A percentile compares a stretch with the other conserved stretches of the same genome.
phyloP scores from a whole-genome alignment of 2,329 filamentous ascomycete species.

The Venturiaceae sp. region DNA sequence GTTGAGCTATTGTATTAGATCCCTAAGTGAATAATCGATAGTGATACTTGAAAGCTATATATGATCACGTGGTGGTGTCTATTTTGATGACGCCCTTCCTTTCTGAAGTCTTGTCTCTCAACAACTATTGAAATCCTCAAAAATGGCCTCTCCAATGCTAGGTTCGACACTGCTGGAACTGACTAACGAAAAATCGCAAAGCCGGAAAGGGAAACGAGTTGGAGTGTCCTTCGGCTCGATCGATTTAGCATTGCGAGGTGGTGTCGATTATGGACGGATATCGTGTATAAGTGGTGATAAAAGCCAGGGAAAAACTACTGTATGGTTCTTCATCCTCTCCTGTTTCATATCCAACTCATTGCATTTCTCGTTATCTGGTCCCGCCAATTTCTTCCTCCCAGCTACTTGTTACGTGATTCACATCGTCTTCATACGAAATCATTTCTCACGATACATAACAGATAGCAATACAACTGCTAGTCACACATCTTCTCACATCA shows the following conservation, averaged over 20 bases:
- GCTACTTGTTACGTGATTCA: neutral
- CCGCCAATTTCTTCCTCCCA: no score
- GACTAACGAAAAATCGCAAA: neutral
- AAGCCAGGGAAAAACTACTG: constrained; percentile 16
- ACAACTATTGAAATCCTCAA: neutral
- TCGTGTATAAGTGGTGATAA: constrained; percentile 25
- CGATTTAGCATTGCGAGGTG: constrained; percentile 21
- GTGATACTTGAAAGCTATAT: no score
- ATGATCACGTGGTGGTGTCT: no score
- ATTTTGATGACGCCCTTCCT: no score
- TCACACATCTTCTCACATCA: constrained; percentile 25
- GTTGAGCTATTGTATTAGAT: no score
- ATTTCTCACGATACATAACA: constrained; percentile 8
- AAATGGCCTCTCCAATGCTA: neutral
- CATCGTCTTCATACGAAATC: neutral
- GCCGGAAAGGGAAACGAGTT: neutral
- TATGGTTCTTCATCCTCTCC: constrained; percentile 11
- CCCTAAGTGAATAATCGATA: no score
- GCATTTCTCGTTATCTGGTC: neutral
- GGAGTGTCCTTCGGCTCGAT: neutral
- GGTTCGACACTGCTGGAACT: neutral
- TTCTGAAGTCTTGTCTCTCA: no score
- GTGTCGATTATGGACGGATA: constrained; percentile 23
- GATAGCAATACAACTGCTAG: constrained; percentile 26
- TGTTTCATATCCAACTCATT: neutral